Conservation (phyloP, 495 filamentous ascomycete species). For the Neurospora sp. region DNA sequence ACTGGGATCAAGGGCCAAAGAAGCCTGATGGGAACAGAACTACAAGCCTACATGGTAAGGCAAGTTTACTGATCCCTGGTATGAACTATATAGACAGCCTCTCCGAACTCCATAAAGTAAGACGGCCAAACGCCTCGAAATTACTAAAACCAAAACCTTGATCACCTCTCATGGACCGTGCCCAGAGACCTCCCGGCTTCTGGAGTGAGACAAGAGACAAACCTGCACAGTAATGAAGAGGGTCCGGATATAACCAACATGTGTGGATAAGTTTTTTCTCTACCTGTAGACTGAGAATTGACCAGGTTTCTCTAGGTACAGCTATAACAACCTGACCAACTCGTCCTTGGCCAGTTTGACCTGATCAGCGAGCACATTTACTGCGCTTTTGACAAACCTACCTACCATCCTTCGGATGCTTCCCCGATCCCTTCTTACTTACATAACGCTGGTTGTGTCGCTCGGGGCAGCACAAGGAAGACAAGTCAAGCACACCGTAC, state of each 20-base stretch:
- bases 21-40: not conserved
- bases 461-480: not conserved
- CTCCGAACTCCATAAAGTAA: not conserved
- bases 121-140: not conserved
- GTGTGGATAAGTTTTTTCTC: not conserved
- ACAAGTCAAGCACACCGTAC: not conserved
- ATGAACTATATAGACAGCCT: not conserved
- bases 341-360: not conserved
- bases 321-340: not conserved
- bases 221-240: not conserved
- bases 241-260: not conserved
- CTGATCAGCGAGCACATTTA: not conserved
- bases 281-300: not conserved
- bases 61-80: not conserved
- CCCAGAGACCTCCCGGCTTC: not conserved
- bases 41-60: too few relatives aligned
- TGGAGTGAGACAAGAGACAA: not conserved
- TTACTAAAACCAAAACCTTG: not conserved
- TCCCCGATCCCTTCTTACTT: not conserved
- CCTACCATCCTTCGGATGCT: not conserved
- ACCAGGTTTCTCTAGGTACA: not conserved
- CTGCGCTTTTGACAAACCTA: not conserved
- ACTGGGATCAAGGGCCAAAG: not conserved
- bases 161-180: not conserved
- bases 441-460: not conserved